Percentiles rank a stretch among this genome's conserved stretches.
These are phyloP conservation scores for Dorcoceras hygrometricum DNA, from an alignment of 257 asterid species.

Conservation along the genomic window DNA sequence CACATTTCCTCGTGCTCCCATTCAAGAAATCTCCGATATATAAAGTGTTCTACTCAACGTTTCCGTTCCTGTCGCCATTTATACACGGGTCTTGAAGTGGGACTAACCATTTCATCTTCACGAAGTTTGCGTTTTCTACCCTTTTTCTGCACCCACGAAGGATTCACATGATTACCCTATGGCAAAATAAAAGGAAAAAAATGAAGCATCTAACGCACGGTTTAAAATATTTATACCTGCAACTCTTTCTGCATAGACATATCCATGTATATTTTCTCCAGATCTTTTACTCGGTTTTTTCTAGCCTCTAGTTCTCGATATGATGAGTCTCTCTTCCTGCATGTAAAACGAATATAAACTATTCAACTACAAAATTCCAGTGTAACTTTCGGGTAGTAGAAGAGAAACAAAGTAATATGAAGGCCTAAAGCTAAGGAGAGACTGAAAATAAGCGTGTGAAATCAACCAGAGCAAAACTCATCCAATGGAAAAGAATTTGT, in stretches of 20 bases:
- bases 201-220: background rate
- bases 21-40: background rate
- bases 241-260: slow-evolving; percentile 85
- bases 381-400: background rate
- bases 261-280: slow-evolving; percentile 70
- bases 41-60: slow-evolving; percentile 38
- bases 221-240: slow-evolving; percentile 45
- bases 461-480: background rate
- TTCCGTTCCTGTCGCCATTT: slow-evolving; percentile 78
- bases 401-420: background rate
- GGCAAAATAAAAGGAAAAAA: background rate
- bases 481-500: background rate
- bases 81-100: slow-evolving; percentile 55
- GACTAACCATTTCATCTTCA: slow-evolving; percentile 65
- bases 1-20: background rate
- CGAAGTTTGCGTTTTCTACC: slow-evolving; percentile 85
- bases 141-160: slow-evolving; percentile 53
- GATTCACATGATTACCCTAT: background rate
- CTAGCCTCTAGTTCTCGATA: slow-evolving; percentile 76
- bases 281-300: slow-evolving; percentile 56
- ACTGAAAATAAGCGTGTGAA: background rate
- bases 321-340: slow-evolving; percentile 64
- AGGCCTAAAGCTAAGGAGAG: background rate
- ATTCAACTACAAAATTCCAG: background rate
- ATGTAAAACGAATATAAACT: background rate